phyloP scores from a whole-genome alignment of 148 eudicot genomes.

The Silene conica region DNA sequence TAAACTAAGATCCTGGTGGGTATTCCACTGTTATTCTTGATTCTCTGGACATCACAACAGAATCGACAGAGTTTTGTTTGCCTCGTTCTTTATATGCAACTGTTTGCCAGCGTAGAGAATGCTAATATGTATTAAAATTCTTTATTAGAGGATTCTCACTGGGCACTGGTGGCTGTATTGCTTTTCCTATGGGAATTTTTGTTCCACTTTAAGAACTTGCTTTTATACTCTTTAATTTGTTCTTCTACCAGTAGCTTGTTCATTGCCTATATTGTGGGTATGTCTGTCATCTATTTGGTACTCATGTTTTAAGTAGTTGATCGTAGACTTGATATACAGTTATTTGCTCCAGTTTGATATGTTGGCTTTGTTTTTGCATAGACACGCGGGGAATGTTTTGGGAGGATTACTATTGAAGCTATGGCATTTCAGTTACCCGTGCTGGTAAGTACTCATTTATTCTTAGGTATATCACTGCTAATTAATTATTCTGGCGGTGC shows the following conservation, averaged over 20 bases:
- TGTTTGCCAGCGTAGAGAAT: no score
- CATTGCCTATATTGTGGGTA: not conserved
- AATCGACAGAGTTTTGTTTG: not conserved
- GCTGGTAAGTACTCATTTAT: conserved; percentile 43
- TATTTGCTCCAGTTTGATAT: not conserved
- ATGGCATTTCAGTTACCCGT: conserved; percentile 98
- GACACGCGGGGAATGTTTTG: conserved; percentile 97
- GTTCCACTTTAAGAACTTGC: not conserved
- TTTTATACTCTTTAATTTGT: not conserved
- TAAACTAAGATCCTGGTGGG: not conserved
- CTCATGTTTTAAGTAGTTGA: not conserved
- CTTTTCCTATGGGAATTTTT: not conserved
- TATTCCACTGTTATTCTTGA: not conserved
- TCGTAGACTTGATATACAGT: not conserved
- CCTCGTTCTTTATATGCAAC: no score
- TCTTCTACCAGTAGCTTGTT: not conserved
- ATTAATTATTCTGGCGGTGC: not conserved
- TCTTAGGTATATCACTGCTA: not conserved
- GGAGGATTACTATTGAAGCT: conserved; percentile 97
- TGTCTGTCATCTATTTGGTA: not conserved
- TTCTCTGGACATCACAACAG: not conserved
- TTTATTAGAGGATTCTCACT: not conserved
- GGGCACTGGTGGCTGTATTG: not conserved
- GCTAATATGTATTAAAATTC: not conserved
- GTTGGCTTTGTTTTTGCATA: conserved; percentile 15